phyloP scores from a whole-genome alignment of 495 filamentous ascomycete genomes.

The Neurospora sp. region DNA sequence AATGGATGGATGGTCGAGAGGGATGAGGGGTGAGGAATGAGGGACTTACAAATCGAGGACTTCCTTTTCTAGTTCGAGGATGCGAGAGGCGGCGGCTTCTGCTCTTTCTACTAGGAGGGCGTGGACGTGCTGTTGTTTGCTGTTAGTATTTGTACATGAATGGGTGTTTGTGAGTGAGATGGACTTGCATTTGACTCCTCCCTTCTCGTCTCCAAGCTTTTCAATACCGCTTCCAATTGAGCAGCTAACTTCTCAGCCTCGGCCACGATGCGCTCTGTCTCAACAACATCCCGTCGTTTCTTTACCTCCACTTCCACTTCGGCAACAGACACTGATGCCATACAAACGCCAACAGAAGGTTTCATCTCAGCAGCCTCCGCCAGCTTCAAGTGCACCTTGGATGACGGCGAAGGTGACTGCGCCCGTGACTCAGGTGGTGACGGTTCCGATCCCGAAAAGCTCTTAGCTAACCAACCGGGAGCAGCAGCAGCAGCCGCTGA shows the following conservation, averaged over 20 bases:
- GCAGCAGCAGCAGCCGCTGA: neutral
- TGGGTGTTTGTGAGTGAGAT: neutral
- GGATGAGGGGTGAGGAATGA: neutral
- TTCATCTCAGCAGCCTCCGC: slow-evolving; percentile 4
- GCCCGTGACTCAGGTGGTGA: slow-evolving; percentile 1
- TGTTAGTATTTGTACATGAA: slow-evolving; percentile 1
- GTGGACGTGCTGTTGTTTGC: slow-evolving; percentile 38
- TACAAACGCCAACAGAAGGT: neutral
- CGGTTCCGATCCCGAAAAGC: neutral
- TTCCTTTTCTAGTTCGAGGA: slow-evolving; percentile 39
- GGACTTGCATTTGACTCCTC: slow-evolving; percentile 41
- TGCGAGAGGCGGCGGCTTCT: slow-evolving; percentile 42
- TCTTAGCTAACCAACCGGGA: neutral
- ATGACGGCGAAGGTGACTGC: neutral
- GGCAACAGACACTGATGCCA: neutral
- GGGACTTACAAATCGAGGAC: slow-evolving; percentile 36
- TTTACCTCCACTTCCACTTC: neutral
- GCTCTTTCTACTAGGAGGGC: slow-evolving; percentile 38
- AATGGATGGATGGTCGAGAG: neutral
- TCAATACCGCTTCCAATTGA: slow-evolving; percentile 27
- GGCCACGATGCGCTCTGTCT: slow-evolving; percentile 20
- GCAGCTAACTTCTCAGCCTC: slow-evolving; percentile 32
- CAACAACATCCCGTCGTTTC: slow-evolving; percentile 10
- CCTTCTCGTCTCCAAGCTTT: slow-evolving; percentile 30
- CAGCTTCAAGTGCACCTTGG: slow-evolving; percentile 3